Evolutionary conservation across 306 rosid genomes (phyloP).

Genomic region (Carpinus viminea): DNA sequence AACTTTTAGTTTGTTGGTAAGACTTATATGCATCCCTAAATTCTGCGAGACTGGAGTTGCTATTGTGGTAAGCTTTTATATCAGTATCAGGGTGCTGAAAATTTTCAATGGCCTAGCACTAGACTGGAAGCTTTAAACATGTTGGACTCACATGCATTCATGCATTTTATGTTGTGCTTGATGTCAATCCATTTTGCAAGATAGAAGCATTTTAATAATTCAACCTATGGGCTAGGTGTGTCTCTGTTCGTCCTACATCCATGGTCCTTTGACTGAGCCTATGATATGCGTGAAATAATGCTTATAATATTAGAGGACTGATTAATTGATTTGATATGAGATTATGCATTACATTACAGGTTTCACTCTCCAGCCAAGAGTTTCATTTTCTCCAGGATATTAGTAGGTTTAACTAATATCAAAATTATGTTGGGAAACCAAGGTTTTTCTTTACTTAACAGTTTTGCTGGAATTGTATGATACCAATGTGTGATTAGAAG

Average conservation of each 20-base stretch:
- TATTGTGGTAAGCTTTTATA: constrained; percentile 61
- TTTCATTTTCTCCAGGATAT: too few species aligned
- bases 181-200: neutral
- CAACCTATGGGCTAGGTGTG: neutral
- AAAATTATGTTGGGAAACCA: neutral
- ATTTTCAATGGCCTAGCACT: neutral
- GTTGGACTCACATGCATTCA: neutral
- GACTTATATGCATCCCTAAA: constrained; percentile 82
- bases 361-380: neutral
- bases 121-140: neutral
- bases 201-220: neutral
- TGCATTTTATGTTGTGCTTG: neutral
- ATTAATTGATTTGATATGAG: neutral
- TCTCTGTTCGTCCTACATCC: neutral
- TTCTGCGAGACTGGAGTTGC: constrained; percentile 86
- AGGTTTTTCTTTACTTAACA: neutral
- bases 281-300: neutral
- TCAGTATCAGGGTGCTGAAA: neutral
- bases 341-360: neutral
- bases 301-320: neutral
- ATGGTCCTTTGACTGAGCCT: neutral
- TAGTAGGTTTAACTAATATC: too few species aligned
- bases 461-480: neutral
- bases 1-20: constrained; percentile 36
- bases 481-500: neutral